Percentiles rank a stretch among this genome's conserved stretches.
Conservation (phyloP, 2,329 filamentous ascomycete genomes). For the Davidsoniella australis region DNA sequence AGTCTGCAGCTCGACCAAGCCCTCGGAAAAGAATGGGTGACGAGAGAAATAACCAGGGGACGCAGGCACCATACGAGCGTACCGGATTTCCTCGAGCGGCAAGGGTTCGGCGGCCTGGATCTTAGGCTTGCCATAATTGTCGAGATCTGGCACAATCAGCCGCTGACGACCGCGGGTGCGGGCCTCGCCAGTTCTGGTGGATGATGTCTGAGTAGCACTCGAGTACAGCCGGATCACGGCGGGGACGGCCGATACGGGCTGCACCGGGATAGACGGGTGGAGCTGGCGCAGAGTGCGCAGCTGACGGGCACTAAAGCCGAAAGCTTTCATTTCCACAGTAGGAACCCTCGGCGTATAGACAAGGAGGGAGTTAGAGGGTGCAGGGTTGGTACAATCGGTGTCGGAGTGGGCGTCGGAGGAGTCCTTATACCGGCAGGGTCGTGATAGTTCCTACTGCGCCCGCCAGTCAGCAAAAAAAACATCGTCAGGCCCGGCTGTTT, state of each 20-base stretch:
- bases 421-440: not conserved
- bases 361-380: not conserved
- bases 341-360: not conserved
- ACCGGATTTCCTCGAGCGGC: slow-evolving; percentile 17
- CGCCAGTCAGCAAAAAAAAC: not conserved
- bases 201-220: not conserved
- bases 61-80: slow-evolving; percentile 60
- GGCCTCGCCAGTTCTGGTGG: not conserved
- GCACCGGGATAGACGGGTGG: slow-evolving; percentile 14
- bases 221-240: slow-evolving; percentile 3
- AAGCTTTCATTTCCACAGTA: slow-evolving; percentile 10
- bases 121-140: slow-evolving; percentile 10
- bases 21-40: slow-evolving; percentile 71
- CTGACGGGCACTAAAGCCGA: slow-evolving; percentile 17
- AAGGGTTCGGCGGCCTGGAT: slow-evolving; percentile 13
- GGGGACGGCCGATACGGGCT: slow-evolving; percentile 13
- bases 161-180: slow-evolving; percentile 8
- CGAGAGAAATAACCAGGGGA: slow-evolving; percentile 94
- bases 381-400: not conserved
- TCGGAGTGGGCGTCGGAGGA: not conserved
- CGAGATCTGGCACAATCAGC: slow-evolving; percentile 11
- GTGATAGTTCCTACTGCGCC: not conserved
- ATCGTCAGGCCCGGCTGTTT: not conserved
- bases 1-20: slow-evolving; percentile 54
- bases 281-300: slow-evolving; percentile 21